Percentiles rank a stretch among this genome's conserved stretches.
These are phyloP conservation scores for Leccinum boreale DNA, from an alignment of 768 basidiomycete species.

Conservation along the genomic window DNA sequence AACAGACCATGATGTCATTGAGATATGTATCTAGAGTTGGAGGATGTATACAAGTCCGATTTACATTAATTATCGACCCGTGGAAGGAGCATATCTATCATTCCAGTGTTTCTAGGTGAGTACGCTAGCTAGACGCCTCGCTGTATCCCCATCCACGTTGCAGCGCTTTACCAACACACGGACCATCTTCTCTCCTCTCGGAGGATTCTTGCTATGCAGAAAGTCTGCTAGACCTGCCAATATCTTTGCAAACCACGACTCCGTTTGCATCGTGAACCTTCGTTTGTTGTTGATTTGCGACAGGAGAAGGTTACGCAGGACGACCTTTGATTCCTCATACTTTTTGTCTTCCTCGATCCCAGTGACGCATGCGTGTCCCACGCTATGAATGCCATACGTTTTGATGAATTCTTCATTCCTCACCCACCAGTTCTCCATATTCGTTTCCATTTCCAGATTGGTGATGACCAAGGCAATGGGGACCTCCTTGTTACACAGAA, in stretches of 20 bases:
- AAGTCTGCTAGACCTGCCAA: constrained; percentile 21
- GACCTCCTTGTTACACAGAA: constrained; percentile 37
- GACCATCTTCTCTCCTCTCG: constrained; percentile 26
- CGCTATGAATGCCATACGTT: constrained; percentile 25
- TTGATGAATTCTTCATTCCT: constrained; percentile 26
- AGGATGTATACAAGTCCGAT: not conserved
- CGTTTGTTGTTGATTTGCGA: constrained; percentile 9
- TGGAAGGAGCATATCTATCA: not conserved
- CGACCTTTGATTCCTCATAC: constrained; percentile 32
- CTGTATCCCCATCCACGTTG: constrained; percentile 27
- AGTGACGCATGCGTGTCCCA: constrained; percentile 42
- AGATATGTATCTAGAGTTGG: not conserved
- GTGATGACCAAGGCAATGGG: constrained; percentile 41
- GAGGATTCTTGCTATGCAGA: constrained; percentile 19
- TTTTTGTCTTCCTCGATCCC: constrained; percentile 33
- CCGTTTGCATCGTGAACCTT: constrained; percentile 24
- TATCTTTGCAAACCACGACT: constrained; percentile 24
- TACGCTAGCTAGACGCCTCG: constrained; percentile 16
- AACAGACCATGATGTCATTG: not conserved
- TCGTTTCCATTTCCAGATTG: constrained; percentile 34
- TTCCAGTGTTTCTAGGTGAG: constrained; percentile 1
- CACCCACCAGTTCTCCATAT: constrained; percentile 37
- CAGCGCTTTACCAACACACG: constrained; percentile 26
- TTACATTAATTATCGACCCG: not conserved
- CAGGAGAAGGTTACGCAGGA: constrained; percentile 20